Percentiles rank a stretch among this genome's conserved stretches.
These are phyloP conservation scores for Oxyria digyna DNA, from an alignment of 148 eudicot genomes.

Conservation along the genomic window DNA sequence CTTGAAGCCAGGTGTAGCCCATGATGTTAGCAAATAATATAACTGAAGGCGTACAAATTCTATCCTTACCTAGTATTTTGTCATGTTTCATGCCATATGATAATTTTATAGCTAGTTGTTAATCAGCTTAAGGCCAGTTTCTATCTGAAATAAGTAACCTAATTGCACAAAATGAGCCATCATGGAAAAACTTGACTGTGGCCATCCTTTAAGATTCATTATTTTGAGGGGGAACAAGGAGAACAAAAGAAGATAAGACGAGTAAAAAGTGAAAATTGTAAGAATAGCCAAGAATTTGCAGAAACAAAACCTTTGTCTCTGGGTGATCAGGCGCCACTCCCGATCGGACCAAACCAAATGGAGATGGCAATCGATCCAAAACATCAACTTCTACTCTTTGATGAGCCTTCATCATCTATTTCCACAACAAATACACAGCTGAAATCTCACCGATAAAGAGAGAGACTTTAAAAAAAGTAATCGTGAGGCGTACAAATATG, in stretches of 20 bases:
- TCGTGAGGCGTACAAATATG: neutral
- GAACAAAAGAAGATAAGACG: neutral
- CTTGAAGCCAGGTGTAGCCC: neutral
- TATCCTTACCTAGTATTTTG: neutral
- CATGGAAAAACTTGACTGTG: neutral
- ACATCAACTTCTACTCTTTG: slow-evolving; percentile 70
- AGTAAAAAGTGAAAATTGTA: neutral
- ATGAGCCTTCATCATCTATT: slow-evolving; percentile 76
- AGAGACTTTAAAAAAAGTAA: neutral
- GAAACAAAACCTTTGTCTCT: slow-evolving; percentile 57
- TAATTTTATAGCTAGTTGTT: neutral
- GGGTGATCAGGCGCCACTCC: slow-evolving; percentile 99
- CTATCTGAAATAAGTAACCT: neutral
- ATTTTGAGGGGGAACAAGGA: neutral
- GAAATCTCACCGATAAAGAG: neutral
- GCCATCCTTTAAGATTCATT: neutral
- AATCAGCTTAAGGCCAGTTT: neutral
- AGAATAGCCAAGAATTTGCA: neutral
- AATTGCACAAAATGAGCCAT: neutral
- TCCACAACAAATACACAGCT: neutral
- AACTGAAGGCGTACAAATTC: neutral
- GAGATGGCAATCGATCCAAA: slow-evolving; percentile 79
- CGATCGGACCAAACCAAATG: slow-evolving; percentile 79
- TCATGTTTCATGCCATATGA: neutral
- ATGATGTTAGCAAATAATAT: neutral